Evolutionary conservation across 176 grass and related monocot genomes (phyloP).

Genomic region (Oryza meyeriana): DNA sequence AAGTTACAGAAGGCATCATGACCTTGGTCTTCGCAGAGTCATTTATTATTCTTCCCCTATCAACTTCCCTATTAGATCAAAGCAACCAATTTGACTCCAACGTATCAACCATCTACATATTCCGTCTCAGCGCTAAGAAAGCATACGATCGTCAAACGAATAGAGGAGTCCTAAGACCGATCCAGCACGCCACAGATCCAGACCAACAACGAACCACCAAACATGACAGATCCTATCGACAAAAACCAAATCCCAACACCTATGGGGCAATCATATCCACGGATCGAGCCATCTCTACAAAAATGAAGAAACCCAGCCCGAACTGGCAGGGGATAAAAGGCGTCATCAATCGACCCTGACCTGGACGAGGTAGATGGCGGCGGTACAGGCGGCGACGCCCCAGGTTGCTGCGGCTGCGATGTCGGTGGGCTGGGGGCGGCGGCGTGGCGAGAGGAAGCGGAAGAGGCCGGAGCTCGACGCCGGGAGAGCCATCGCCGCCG

Average conservation of each 20-base stretch:
- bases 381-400: conserved; percentile 61
- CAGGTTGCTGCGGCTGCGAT: conserved; percentile 64
- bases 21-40: background rate
- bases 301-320: background rate
- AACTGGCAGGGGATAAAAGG: background rate
- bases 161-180: background rate
- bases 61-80: background rate
- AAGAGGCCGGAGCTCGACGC: conserved; percentile 54
- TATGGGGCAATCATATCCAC: background rate
- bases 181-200: conserved; percentile 17
- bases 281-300: background rate
- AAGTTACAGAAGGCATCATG: background rate
- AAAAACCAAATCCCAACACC: conserved; percentile 26
- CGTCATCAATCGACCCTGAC: conserved; percentile 19
- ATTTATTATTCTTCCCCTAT: background rate
- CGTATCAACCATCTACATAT: background rate
- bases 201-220: background rate
- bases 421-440: conserved; percentile 48
- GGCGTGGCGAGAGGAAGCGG: conserved; percentile 61
- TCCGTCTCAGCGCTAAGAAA: background rate
- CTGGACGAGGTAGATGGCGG: conserved; percentile 84
- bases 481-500: conserved; percentile 57
- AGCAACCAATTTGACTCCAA: background rate
- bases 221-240: conserved; percentile 24
- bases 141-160: background rate